These are phyloP conservation scores for Suillus cothurnatus DNA, from an alignment of 768 basidiomycete species.

Conservation along the genomic window DNA sequence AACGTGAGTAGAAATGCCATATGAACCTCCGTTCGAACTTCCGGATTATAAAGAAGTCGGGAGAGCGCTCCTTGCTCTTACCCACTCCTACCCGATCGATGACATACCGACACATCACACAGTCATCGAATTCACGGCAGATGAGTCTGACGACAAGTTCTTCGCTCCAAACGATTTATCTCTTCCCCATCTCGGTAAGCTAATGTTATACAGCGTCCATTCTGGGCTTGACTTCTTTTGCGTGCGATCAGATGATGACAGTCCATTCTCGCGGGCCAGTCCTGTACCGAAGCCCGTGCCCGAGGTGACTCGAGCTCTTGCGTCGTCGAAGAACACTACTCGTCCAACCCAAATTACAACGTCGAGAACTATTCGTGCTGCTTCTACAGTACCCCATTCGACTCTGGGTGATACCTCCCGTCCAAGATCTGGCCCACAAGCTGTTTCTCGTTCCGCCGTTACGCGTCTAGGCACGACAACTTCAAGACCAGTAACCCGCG, in stretches of 20 bases:
- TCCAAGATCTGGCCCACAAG: not conserved
- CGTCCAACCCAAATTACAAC: not conserved
- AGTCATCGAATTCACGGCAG: conserved; percentile 21
- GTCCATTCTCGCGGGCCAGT: conserved; percentile 27
- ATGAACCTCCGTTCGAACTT: conserved; percentile 50
- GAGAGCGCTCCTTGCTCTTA: conserved; percentile 35
- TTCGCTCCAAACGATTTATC: conserved; percentile 21
- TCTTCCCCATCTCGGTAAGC: conserved; percentile 28
- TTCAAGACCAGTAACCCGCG: not conserved
- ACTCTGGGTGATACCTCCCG: not conserved
- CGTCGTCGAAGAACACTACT: not conserved
- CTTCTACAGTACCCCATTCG: not conserved
- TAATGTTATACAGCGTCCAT: not conserved
- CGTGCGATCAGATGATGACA: conserved; percentile 26
- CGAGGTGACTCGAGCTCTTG: not conserved
- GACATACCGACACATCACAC: conserved; percentile 27
- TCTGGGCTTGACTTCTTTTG: conserved; percentile 1
- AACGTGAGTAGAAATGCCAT: conserved; percentile 38
- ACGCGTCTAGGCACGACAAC: not conserved
- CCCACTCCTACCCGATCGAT: conserved; percentile 37
- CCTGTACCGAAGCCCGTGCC: not conserved
- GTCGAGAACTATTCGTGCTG: not conserved
- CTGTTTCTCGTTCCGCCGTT: not conserved
- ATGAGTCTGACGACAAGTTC: conserved; percentile 23
- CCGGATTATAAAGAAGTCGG: conserved; percentile 51